Evolutionary conservation across 192 early-diverging fungal genomes (phyloP), one percentile per base, ranked within the genome.

Genomic region (Lobosporangium transversale): DNA sequence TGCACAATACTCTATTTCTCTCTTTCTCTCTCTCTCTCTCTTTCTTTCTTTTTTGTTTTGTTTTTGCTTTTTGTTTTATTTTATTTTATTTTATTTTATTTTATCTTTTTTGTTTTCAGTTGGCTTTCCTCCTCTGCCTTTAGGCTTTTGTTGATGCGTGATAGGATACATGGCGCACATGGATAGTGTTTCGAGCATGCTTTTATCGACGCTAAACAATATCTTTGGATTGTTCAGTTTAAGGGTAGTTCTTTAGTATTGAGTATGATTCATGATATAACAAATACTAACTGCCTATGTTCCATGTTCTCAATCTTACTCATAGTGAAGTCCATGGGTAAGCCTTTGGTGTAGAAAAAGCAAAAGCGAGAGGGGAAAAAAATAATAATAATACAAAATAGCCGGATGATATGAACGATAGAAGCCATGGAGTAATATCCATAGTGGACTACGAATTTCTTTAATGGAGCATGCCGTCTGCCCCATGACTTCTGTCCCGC

Each of bases 291-390:
- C n/a, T n/a, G n/a, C n/a, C n/a, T n/a, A n/a, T n/a, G n/a, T n/a
- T n/a, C n/a, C n/a, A n/a, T n/a, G n/a, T n/a, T n/a, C n/a, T n/a
- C n/a, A n/a, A n/a, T n/a, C n/a, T n/a, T n/a, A n/a, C n/a, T n/a
- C n/a, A 30, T 62, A 75, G 71, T 75, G 63, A 76, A 76, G 36
- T 76, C 73, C 47, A 76, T 76, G 73, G 73, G 73, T 76, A 76
- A 76, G 73, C 58, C 27, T n/a, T 20, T 6, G 43, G 0, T 30
- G 27, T 11, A 14, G 10, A 32, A 17, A 4, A 32, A 55, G 3
- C n/a, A n/a, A n/a, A n/a, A n/a, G n/a, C n/a, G n/a, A n/a, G n/a
- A n/a, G n/a, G n/a, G n/a, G n/a, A 20, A 53, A 29, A 30, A 12
- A 53, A 17, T 33, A n/a, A 3, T 48, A 50, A 31, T 45, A 14